Evolutionary conservation across 2,329 filamentous ascomycete genomes (phyloP).

Genomic region (Endoconidiophora laricicola): DNA sequence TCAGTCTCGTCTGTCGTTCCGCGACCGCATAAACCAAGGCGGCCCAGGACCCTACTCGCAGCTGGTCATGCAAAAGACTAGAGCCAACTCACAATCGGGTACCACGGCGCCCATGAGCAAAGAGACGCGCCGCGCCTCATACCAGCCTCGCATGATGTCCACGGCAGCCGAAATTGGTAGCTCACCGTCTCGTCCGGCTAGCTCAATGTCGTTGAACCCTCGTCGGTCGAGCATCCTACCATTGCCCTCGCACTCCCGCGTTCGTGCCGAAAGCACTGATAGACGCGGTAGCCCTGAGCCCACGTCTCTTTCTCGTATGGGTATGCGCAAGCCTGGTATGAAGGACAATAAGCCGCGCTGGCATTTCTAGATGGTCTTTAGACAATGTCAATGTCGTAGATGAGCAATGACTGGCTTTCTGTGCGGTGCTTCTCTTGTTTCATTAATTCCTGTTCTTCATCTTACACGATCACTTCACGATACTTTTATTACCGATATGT

Average conservation of each 20-base stretch:
- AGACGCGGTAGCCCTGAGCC: conserved; percentile 34
- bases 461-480: conserved; percentile 7
- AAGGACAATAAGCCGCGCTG: conserved; percentile 34
- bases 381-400: not conserved
- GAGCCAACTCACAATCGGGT: conserved; percentile 27
- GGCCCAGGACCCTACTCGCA: conserved; percentile 32
- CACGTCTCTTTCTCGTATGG: conserved; percentile 27
- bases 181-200: conserved; percentile 30
- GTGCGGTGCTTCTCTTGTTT: conserved; percentile 2
- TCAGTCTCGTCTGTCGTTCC: conserved; percentile 33
- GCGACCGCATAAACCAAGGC: conserved; percentile 32
- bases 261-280: conserved; percentile 16
- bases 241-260: conserved; percentile 23
- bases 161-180: not conserved
- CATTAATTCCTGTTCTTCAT: conserved; percentile 6
- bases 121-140: conserved; percentile 33
- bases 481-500: no score
- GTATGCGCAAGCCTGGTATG: conserved; percentile 22
- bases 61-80: conserved; percentile 28
- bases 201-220: conserved; percentile 32
- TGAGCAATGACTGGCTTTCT: conserved; percentile 1
- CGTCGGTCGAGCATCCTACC: conserved; percentile 39
- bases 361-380: conserved; percentile 22
- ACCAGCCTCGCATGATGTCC: conserved; percentile 28
- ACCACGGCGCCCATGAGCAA: not conserved